These are phyloP conservation scores for Globisporangium carolinianum DNA, from an alignment of 352 stramenopile genomes.

Conservation along the genomic window DNA sequence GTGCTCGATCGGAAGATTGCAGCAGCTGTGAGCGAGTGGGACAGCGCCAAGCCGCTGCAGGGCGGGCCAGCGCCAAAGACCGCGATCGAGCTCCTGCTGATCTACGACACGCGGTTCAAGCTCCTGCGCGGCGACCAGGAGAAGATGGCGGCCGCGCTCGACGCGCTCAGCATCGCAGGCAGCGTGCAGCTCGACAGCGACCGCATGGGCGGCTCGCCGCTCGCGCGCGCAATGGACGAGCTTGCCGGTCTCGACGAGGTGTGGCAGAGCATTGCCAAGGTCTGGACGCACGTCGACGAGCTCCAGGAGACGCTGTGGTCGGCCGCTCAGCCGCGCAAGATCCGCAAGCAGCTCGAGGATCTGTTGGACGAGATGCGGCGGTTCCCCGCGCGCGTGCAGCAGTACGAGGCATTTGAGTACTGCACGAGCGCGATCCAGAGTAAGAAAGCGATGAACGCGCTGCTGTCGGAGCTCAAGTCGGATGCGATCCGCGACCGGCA, in stretches of 20 bases:
- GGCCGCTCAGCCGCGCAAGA: conserved; percentile 91
- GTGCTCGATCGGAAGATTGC: conserved; percentile 77
- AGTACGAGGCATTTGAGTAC: conserved; percentile 97
- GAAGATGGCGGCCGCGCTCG: conserved; percentile 92
- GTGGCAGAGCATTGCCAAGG: conserved; percentile 92
- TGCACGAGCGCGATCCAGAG: conserved; percentile 91
- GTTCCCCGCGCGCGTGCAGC: conserved; percentile 94
- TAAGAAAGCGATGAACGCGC: conserved; percentile 90
- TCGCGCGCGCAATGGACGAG: conserved; percentile 85
- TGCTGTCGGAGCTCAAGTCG: conserved; percentile 97
- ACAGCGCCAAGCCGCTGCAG: conserved; percentile 74
- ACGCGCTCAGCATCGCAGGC: conserved; percentile 91
- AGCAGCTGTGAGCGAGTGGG: conserved; percentile 75
- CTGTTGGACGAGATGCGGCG: conserved; percentile 95
- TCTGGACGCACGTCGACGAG: conserved; percentile 84
- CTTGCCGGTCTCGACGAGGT: conserved; percentile 96
- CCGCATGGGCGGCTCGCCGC: conserved; percentile 59
- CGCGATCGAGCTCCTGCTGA: conserved; percentile 70
- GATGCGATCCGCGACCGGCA: conserved; percentile 98
- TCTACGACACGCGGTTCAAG: conserved; percentile 84
- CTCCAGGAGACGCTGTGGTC: conserved; percentile 94
- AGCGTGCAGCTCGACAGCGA: conserved; percentile 65
- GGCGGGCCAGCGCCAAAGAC: conserved; percentile 59
- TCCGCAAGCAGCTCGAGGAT: conserved; percentile 95
- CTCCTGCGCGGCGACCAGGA: conserved; percentile 89